Evolutionary conservation across 2,329 filamentous ascomycete species (phyloP).

Genomic region (Monilinia fructicola): DNA sequence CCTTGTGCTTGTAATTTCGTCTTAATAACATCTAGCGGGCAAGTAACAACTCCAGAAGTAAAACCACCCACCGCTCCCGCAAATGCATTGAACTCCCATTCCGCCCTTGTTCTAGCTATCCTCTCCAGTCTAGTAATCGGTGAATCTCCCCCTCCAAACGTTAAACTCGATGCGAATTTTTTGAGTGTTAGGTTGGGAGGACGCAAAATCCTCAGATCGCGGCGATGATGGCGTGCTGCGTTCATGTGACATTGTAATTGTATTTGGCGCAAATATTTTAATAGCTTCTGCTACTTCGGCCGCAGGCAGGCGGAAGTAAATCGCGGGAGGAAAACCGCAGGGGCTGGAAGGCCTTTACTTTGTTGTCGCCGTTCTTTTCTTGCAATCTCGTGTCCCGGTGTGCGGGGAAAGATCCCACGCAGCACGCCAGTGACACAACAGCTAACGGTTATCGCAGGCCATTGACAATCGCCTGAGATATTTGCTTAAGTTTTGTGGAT

Average conservation of each 20-base stretch:
- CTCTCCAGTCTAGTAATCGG: constrained; percentile 50
- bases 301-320: constrained; percentile 19
- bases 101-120: constrained; percentile 57
- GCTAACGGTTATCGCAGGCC: constrained; percentile 57
- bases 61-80: constrained; percentile 88
- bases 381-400: constrained; percentile 48
- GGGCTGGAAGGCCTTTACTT: constrained; percentile 17
- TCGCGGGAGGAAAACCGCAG: neutral
- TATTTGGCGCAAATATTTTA: constrained; percentile 42
- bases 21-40: constrained; percentile 97
- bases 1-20: constrained; percentile 96
- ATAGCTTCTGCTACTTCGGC: constrained; percentile 37
- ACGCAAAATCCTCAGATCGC: constrained; percentile 36
- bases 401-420: constrained; percentile 60
- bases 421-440: constrained; percentile 54
- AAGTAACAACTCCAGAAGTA: constrained; percentile 90
- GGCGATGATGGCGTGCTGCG: constrained; percentile 43
- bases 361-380: constrained; percentile 31
- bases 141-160: constrained; percentile 29
- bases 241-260: constrained; percentile 48
- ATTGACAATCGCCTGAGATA: constrained; percentile 46
- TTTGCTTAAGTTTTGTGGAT: constrained; percentile 8
- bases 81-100: constrained; percentile 74
- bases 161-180: constrained; percentile 28
- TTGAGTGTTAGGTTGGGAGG: constrained; percentile 30